Evolutionary conservation across 805 yeast genomes (phyloP).

Genomic region (Citeromyces matritensis): DNA sequence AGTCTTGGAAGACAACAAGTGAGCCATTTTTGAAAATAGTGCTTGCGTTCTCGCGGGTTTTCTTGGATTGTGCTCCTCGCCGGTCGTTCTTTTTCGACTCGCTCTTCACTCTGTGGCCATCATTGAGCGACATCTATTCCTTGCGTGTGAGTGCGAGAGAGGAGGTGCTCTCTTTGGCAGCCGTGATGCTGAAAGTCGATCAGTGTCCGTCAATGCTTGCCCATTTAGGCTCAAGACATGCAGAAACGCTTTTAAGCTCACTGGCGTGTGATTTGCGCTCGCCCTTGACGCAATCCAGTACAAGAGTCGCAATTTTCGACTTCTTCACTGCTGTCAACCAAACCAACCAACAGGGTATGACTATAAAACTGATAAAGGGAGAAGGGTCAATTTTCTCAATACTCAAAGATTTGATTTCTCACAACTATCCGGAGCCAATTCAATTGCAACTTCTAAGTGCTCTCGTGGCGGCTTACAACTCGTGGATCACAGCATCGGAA

Average conservation of each 20-base stretch:
- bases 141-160: conserved; percentile 29
- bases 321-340: conserved; percentile 56
- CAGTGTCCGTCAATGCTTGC: conserved; percentile 72
- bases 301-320: conserved; percentile 41
- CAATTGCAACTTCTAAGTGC: conserved; percentile 59
- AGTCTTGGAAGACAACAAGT: too few species aligned
- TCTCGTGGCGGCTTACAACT: conserved; percentile 56
- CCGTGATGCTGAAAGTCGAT: conserved; percentile 36
- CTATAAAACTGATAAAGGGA: conserved; percentile 54
- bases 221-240: conserved; percentile 53
- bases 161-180: conserved; percentile 37
- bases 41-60: too few species aligned
- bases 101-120: conserved; percentile 38
- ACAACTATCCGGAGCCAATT: conserved; percentile 40
- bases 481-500: conserved; percentile 57
- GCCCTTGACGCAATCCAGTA: conserved; percentile 33
- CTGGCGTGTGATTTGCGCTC: conserved; percentile 46
- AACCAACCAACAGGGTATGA: conserved; percentile 66
- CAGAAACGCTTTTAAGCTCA: conserved; percentile 44
- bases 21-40: too few species aligned
- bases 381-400: conserved; percentile 39
- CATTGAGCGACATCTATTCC: conserved; percentile 40
- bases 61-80: too few species aligned
- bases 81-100: too few species aligned
- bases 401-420: conserved; percentile 33